phyloP scores from a whole-genome alignment of 352 stramenopile genomes.

The Globisporangium mamillatum region DNA sequence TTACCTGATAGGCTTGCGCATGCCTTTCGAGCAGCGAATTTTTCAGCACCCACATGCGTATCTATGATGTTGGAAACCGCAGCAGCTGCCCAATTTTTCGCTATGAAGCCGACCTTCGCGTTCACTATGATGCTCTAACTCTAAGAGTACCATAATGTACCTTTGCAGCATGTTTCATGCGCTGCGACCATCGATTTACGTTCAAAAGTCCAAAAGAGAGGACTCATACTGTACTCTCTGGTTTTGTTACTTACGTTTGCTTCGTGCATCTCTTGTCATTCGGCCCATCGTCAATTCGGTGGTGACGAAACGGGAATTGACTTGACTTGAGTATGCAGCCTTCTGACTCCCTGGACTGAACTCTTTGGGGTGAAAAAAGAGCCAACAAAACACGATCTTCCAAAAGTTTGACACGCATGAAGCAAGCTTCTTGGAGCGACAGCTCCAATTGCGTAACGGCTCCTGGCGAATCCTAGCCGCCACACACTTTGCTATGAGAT shows the following conservation, averaged over 20 bases:
- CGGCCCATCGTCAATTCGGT: not conserved
- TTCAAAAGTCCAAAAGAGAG: no score
- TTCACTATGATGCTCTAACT: no score
- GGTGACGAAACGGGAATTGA: not conserved
- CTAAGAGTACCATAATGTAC: no score
- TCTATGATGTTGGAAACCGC: not conserved
- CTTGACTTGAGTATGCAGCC: not conserved
- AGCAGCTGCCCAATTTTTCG: not conserved
- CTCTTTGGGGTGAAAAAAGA: not conserved
- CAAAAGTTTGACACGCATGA: not conserved
- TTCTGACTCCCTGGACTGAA: not conserved
- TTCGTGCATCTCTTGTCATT: slow-evolving; percentile 1
- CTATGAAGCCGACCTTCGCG: not conserved
- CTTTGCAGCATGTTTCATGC: no score
- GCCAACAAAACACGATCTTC: not conserved
- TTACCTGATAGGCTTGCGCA: not conserved
- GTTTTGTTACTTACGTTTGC: not conserved
- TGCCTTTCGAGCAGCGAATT: not conserved
- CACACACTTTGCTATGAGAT: not conserved
- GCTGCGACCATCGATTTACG: no score
- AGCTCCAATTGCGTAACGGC: not conserved
- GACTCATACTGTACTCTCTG: not conserved
- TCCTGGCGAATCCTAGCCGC: not conserved
- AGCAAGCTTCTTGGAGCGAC: not conserved
- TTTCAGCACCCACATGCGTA: not conserved